A percentile compares a stretch with the other conserved stretches of the same genome.
Evolutionary conservation across 345 rosid genomes (phyloP).

Genomic region (Heritiera fomes): DNA sequence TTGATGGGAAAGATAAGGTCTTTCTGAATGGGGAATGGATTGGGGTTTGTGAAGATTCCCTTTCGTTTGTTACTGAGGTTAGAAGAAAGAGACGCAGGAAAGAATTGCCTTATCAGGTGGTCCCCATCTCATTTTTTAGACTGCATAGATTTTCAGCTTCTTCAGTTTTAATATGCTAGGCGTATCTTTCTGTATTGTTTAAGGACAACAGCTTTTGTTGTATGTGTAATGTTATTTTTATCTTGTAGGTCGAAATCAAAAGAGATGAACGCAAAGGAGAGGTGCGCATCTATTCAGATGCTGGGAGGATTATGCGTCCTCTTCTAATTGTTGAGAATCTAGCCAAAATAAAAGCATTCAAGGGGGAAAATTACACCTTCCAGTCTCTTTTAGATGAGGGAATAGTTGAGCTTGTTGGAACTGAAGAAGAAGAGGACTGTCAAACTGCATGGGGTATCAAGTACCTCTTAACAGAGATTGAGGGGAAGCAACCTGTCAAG

Average conservation of each 20-base stretch:
- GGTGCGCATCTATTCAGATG: conserved; percentile 77
- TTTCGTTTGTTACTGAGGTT: conserved; percentile 51
- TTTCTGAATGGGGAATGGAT: conserved; percentile 92
- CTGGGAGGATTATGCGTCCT: conserved; percentile 91
- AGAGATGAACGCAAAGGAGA: conserved; percentile 63
- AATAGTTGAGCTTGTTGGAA: conserved; percentile 72
- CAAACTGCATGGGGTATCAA: conserved; percentile 66
- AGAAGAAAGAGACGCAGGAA: conserved; percentile 60
- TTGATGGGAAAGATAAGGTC: conserved; percentile 55
- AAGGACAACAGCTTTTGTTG: neutral
- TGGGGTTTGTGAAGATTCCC: conserved; percentile 67
- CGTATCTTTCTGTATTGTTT: neutral
- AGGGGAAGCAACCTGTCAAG: conserved; percentile 35
- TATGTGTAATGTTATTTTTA: conserved; percentile 12
- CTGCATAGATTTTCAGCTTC: conserved; percentile 1
- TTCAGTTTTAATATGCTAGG: neutral
- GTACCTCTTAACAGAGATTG: conserved; percentile 46
- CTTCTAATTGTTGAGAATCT: conserved; percentile 78
- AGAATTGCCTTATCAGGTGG: conserved; percentile 68
- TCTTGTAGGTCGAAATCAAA: conserved; percentile 76
- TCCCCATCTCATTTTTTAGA: conserved; percentile 9
- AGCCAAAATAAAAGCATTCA: conserved; percentile 44
- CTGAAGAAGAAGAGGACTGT: conserved; percentile 94
- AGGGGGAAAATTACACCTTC: conserved; percentile 51
- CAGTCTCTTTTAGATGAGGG: conserved; percentile 64